Conservation (phyloP, 2,329 filamentous ascomycete genomes). For the Beauveria sp. region DNA sequence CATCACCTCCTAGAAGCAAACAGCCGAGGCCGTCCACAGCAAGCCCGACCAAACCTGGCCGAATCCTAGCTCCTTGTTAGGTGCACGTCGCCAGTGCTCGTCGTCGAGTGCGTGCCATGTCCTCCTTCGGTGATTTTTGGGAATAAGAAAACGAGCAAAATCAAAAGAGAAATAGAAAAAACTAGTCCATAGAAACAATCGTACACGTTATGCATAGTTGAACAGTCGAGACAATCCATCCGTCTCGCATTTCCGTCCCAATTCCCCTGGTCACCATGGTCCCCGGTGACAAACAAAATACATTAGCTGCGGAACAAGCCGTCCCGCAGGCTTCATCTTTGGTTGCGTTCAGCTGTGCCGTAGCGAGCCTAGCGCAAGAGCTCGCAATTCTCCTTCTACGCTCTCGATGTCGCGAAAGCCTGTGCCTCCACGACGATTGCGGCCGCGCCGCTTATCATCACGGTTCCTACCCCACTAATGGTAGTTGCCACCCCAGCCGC, state of each 20-base stretch:
- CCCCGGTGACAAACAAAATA: constrained; percentile 7
- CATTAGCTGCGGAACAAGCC: not conserved
- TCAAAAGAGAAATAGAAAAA: constrained; percentile 11
- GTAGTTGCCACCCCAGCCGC: constrained; percentile 56
- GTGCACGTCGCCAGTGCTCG: constrained; percentile 1
- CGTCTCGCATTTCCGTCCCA: constrained; percentile 10
- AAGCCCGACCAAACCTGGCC: not conserved
- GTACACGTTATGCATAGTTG: constrained; percentile 14
- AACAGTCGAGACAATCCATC: constrained; percentile 12
- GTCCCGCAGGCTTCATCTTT: not conserved
- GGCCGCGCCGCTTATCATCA: constrained; percentile 14
- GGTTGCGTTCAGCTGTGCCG: not conserved
- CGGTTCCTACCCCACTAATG: constrained; percentile 33
- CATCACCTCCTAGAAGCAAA: constrained; percentile 7
- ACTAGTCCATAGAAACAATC: constrained; percentile 14
- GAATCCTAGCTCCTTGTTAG: not conserved
- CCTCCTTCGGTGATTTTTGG: constrained; percentile 6
- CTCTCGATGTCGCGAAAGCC: constrained; percentile 1
- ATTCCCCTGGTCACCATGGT: not conserved
- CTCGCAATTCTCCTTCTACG: constrained; percentile 1
- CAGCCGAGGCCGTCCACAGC: constrained; percentile 9
- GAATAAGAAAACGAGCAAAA: constrained; percentile 13
- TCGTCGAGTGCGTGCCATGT: not conserved
- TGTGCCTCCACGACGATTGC: not conserved
- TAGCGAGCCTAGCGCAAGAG: not conserved